These are phyloP conservation scores for Vicia faba DNA, from an alignment of 306 rosid genomes.

Conservation along the genomic window DNA sequence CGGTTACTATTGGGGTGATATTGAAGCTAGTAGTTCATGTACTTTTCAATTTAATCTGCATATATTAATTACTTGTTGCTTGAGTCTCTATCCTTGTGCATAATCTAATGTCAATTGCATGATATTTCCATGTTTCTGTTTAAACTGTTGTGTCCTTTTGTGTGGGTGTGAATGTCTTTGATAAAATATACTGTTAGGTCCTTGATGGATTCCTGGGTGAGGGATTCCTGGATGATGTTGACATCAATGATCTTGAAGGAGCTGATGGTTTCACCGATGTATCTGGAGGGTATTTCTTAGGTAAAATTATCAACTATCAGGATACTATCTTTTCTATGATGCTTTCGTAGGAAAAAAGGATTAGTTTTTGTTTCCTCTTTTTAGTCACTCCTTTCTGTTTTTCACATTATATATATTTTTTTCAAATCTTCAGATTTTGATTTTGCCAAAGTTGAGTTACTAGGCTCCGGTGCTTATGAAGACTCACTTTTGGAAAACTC, in stretches of 20 bases:
- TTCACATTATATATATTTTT: conserved; percentile 3
- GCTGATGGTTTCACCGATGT: conserved; percentile 59
- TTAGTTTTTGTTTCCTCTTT: background rate
- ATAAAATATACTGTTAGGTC: conserved; percentile 62
- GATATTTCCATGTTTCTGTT: background rate
- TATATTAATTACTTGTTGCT: conserved; percentile 1
- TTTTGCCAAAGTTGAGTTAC: conserved; percentile 51
- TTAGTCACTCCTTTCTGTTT: conserved; percentile 15
- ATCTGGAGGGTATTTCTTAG: conserved; percentile 77
- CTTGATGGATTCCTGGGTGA: conserved; percentile 87
- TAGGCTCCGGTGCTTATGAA: conserved; percentile 49
- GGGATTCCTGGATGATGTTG: conserved; percentile 82
- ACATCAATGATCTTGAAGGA: conserved; percentile 69
- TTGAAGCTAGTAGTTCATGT: conserved; percentile 22
- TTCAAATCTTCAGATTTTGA: conserved; percentile 61
- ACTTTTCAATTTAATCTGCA: background rate
- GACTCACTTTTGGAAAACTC: conserved; percentile 56
- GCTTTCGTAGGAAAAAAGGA: conserved; percentile 5
- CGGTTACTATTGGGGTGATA: conserved; percentile 34
- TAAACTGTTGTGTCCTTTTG: conserved; percentile 11
- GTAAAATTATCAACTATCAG: conserved; percentile 41
- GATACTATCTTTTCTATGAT: conserved; percentile 24
- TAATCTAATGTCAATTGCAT: conserved; percentile 3
- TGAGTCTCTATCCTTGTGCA: background rate
- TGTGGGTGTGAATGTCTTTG: conserved; percentile 33